Evolutionary conservation across 257 asterid species (phyloP).

Genomic region (Solanum ossicruentum): DNA sequence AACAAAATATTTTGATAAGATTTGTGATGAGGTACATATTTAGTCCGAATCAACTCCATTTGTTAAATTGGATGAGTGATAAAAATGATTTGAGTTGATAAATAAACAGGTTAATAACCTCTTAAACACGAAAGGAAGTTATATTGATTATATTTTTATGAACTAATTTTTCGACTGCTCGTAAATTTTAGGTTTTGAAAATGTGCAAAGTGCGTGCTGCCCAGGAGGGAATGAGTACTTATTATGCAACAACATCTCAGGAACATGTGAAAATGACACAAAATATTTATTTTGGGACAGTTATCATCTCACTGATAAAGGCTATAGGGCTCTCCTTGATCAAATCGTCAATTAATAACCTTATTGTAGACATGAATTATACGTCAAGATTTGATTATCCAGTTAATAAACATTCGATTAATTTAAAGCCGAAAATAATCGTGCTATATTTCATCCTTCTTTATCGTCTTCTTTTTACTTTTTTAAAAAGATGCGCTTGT

Average conservation of each 20-base stretch:
- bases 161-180: neutral
- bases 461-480: neutral
- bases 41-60: neutral
- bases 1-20: neutral
- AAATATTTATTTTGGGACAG: slow-evolving; percentile 29
- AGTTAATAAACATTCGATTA: neutral
- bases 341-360: neutral
- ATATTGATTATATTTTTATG: neutral
- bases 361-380: neutral
- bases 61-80: too few relatives aligned
- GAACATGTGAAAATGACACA: slow-evolving; percentile 13
- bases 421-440: neutral
- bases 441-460: neutral
- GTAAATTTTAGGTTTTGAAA: slow-evolving; percentile 17
- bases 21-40: too few relatives aligned
- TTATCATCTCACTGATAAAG: slow-evolving; percentile 32
- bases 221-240: slow-evolving; percentile 3
- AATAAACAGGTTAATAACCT: neutral
- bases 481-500: too few relatives aligned
- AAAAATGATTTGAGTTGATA: neutral
- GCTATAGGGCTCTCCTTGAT: slow-evolving; percentile 10
- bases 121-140: neutral
- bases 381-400: neutral
- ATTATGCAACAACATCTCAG: slow-evolving; percentile 4
- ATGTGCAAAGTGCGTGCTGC: slow-evolving; percentile 18